Evolutionary conservation across 495 filamentous ascomycete genomes (phyloP).

Genomic region (Xylaria castorea): DNA sequence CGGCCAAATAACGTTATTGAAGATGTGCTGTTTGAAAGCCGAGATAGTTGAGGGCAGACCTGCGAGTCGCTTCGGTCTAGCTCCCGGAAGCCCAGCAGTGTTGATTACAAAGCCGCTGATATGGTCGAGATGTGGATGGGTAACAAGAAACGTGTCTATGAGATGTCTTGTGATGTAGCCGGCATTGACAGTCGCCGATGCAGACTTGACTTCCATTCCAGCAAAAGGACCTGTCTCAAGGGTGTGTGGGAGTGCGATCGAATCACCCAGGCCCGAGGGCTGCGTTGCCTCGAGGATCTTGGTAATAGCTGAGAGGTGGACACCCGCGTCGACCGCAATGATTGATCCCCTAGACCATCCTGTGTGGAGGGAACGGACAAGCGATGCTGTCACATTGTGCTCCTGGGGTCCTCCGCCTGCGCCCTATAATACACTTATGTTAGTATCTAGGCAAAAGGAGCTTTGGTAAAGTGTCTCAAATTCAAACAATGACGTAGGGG

Average conservation of each 20-base stretch:
- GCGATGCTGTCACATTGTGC: conserved; percentile 84
- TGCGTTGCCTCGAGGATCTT: conserved; percentile 65
- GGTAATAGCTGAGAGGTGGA: conserved; percentile 83
- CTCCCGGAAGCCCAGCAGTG: conserved; percentile 79
- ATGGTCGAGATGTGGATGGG: conserved; percentile 94
- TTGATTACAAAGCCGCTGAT: conserved; percentile 91
- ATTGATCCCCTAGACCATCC: conserved; percentile 81
- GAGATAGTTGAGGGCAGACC: conserved; percentile 84
- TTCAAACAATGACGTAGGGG: neutral
- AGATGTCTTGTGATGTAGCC: conserved; percentile 76
- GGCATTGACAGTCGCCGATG: conserved; percentile 75
- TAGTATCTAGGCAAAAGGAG: conserved; percentile 28
- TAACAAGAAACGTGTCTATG: conserved; percentile 87
- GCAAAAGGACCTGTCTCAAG: conserved; percentile 69
- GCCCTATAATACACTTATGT: conserved; percentile 64
- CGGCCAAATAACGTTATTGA: conserved; percentile 98
- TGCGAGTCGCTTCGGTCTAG: conserved; percentile 79
- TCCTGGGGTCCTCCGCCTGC: conserved; percentile 90
- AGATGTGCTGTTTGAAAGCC: conserved; percentile 90
- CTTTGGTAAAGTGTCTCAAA: neutral
- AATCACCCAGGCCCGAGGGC: conserved; percentile 53
- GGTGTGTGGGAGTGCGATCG: conserved; percentile 40
- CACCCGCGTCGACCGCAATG: conserved; percentile 90
- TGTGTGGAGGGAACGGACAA: conserved; percentile 80
- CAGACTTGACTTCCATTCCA: conserved; percentile 69